Conservation (phyloP, 108 stramenopile species). For the Pseudonitzschia multiseries region DNA sequence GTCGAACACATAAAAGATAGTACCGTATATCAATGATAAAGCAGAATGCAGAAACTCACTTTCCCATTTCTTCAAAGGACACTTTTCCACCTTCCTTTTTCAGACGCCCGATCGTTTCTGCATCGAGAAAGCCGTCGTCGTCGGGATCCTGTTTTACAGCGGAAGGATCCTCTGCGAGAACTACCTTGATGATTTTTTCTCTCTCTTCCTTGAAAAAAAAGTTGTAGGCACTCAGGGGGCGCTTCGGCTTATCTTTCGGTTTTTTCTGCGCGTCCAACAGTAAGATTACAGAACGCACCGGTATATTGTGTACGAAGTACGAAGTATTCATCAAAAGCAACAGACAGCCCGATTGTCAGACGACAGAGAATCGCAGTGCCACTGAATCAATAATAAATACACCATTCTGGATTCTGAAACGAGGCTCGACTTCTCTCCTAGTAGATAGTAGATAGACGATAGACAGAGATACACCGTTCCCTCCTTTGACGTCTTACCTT, state of each 20-base stretch:
- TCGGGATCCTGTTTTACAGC: constrained; percentile 46
- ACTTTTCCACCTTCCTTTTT: constrained; percentile 70
- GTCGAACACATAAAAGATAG: too few relatives aligned
- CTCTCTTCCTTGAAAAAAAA: constrained; percentile 72
- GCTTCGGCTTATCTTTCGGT: constrained; percentile 69
- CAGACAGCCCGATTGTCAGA: too few relatives aligned
- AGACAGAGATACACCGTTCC: neutral
- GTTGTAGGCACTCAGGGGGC: constrained; percentile 68
- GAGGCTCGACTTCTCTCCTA: too few relatives aligned
- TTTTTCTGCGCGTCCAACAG: constrained; percentile 33
- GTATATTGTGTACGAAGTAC: too few relatives aligned
- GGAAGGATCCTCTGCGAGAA: constrained; percentile 47
- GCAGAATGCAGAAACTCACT: constrained; percentile 28
- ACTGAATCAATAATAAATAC: too few relatives aligned
- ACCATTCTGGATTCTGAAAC: too few relatives aligned
- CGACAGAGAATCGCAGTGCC: too few relatives aligned
- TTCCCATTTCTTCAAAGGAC: constrained; percentile 66
- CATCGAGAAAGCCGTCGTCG: constrained; percentile 47
- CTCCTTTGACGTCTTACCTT: constrained; percentile 23
- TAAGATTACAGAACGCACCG: too few relatives aligned
- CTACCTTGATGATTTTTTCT: constrained; percentile 61
- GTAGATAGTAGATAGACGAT: too few relatives aligned
- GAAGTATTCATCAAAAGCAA: too few relatives aligned
- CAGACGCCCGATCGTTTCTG: constrained; percentile 42
- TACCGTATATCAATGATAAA: neutral